Percentiles rank a stretch among this genome's conserved stretches.
Evolutionary conservation across 1,284 basidiomycete genomes (phyloP).

Genomic region (Rhodotorula sp.): DNA sequence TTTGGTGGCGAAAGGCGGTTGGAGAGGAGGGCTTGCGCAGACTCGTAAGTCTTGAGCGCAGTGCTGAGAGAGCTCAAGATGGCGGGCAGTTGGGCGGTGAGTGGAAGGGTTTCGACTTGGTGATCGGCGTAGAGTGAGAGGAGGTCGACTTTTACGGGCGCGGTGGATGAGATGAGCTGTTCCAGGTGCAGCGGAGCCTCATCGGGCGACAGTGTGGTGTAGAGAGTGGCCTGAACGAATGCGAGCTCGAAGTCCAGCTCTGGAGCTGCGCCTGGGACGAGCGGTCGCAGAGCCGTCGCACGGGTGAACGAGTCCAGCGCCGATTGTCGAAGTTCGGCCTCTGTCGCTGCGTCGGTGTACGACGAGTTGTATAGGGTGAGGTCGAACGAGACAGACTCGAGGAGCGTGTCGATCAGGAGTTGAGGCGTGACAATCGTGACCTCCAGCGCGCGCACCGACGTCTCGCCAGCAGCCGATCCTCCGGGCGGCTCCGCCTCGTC

Average conservation of each 20-base stretch:
- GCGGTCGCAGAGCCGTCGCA: slow-evolving; percentile 12
- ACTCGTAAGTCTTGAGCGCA: slow-evolving; percentile 11
- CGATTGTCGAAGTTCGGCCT: slow-evolving; percentile 4
- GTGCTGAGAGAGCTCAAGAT: slow-evolving; percentile 1
- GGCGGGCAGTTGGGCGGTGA: neutral
- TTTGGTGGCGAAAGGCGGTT: slow-evolving; percentile 28
- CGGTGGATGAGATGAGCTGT: neutral
- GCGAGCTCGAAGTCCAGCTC: slow-evolving; percentile 27
- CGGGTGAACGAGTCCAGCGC: slow-evolving; percentile 18
- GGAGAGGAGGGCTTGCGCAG: slow-evolving; percentile 22
- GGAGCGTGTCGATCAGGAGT: slow-evolving; percentile 37
- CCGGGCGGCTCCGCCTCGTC: neutral
- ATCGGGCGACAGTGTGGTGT: slow-evolving; percentile 2
- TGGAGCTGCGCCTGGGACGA: neutral
- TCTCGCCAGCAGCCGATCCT: neutral
- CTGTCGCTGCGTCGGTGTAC: neutral
- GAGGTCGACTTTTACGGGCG: slow-evolving; percentile 8
- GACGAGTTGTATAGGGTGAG: slow-evolving; percentile 15
- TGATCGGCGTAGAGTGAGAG: slow-evolving; percentile 29
- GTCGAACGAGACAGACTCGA: slow-evolving; percentile 29
- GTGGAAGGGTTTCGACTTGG: slow-evolving; percentile 22
- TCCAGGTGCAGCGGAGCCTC: slow-evolving; percentile 14
- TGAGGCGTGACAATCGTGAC: slow-evolving; percentile 32
- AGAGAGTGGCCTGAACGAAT: slow-evolving; percentile 4
- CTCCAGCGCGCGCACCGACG: slow-evolving; percentile 13